These are phyloP conservation scores for Fomitopsis pinicola DNA, from an alignment of 1,284 basidiomycete genomes.

Conservation along the genomic window DNA sequence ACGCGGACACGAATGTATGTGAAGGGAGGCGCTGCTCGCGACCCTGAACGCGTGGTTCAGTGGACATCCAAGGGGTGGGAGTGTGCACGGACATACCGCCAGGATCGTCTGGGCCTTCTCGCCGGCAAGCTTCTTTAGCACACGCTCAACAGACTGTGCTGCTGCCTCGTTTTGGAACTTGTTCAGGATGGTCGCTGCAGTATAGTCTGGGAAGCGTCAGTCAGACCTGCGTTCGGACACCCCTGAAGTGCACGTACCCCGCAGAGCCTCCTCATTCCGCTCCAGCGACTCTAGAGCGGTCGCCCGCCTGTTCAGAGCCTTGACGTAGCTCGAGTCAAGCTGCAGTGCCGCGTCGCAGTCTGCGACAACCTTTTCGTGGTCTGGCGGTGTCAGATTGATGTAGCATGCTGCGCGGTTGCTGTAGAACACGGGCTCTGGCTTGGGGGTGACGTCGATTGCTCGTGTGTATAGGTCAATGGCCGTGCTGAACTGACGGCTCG, in stretches of 20 bases:
- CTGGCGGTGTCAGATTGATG: conserved; percentile 84
- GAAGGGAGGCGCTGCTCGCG: conserved; percentile 88
- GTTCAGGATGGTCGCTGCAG: conserved; percentile 92
- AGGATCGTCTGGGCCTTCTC: conserved; percentile 74
- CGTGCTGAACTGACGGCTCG: conserved; percentile 68
- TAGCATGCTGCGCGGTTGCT: conserved; percentile 98
- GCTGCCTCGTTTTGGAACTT: conserved; percentile 86
- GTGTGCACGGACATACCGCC: conserved; percentile 34
- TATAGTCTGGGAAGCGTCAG: conserved; percentile 67
- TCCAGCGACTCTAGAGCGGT: conserved; percentile 82
- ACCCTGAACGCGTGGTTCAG: conserved; percentile 34
- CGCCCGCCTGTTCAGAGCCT: conserved; percentile 93
- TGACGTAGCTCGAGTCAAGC: conserved; percentile 86
- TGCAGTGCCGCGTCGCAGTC: conserved; percentile 91
- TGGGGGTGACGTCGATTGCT: conserved; percentile 83
- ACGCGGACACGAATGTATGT: conserved; percentile 91
- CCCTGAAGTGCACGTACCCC: conserved; percentile 52
- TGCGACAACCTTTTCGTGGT: conserved; percentile 81
- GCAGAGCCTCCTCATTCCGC: conserved; percentile 70
- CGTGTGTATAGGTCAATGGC: conserved; percentile 89
- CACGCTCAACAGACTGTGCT: conserved; percentile 84
- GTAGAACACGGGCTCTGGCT: conserved; percentile 92
- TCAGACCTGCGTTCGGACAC: neutral
- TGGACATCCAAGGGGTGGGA: neutral
- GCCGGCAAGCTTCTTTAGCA: conserved; percentile 81